Evolutionary conservation across 176 grass and related monocot genomes (phyloP).

Genomic region (Ananas comosus): DNA sequence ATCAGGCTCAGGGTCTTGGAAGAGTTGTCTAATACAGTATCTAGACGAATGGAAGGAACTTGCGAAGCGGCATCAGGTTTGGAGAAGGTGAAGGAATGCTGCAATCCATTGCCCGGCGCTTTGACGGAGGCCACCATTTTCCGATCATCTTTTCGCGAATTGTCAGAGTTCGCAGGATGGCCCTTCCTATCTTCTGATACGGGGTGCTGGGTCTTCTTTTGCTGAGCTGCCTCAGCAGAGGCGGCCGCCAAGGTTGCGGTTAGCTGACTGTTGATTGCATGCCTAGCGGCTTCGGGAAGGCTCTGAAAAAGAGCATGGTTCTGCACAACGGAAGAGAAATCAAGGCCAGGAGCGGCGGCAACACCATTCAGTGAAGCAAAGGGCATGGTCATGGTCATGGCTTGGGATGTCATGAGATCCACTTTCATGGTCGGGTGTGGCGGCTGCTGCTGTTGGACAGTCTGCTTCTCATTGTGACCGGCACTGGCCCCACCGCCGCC

Average conservation of each 20-base stretch:
- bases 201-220: conserved; percentile 43
- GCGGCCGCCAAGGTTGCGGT: conserved; percentile 39
- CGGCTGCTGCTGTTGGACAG: conserved; percentile 49
- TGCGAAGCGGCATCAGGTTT: conserved; percentile 52
- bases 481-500: conserved; percentile 26
- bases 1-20: conserved; percentile 67
- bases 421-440: conserved; percentile 54
- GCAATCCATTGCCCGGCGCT: conserved; percentile 30
- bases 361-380: conserved; percentile 56
- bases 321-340: conserved; percentile 68
- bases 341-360: conserved; percentile 46
- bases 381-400: conserved; percentile 60
- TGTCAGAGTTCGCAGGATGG: conserved; percentile 37
- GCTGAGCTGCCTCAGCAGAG: conserved; percentile 39
- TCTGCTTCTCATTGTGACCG: conserved; percentile 49
- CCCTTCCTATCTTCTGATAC: conserved; percentile 50
- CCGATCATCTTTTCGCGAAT: conserved; percentile 46
- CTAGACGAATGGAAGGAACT: conserved; percentile 37
- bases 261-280: conserved; percentile 52
- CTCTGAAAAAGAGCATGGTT: conserved; percentile 74
- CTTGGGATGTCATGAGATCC: conserved; percentile 60
- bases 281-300: conserved; percentile 65
- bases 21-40: conserved; percentile 40
- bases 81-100: conserved; percentile 82
- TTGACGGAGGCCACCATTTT: conserved; percentile 49